A percentile compares a stretch with the other conserved stretches of the same genome.
Evolutionary conservation across 2,329 filamentous ascomycete species (phyloP).

Genomic region (Verruconis gallopava): DNA sequence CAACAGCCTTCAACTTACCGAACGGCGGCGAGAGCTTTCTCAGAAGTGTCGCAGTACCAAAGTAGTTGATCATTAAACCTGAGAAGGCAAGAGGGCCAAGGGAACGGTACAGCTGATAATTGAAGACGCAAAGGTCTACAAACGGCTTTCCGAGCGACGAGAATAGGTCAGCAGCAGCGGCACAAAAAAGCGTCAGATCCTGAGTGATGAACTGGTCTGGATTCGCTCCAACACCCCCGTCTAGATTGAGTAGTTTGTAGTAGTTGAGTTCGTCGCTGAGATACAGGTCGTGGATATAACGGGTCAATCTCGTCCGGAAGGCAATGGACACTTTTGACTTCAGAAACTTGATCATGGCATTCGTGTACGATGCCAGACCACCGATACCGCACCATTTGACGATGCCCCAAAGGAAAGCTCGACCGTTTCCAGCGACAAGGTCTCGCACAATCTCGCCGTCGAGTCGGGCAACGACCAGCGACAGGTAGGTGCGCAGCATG

Average conservation of each 20-base stretch:
- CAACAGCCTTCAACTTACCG: slow-evolving; percentile 90
- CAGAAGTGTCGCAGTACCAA: slow-evolving; percentile 81
- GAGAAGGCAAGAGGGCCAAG: slow-evolving; percentile 78
- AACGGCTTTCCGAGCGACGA: slow-evolving; percentile 95
- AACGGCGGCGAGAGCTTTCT: slow-evolving; percentile 86
- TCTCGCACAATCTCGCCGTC: slow-evolving; percentile 96
- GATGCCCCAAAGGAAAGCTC: slow-evolving; percentile 75
- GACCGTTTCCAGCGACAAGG: slow-evolving; percentile 87
- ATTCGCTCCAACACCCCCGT: slow-evolving; percentile 81
- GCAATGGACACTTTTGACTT: slow-evolving; percentile 97
- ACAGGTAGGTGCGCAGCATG: slow-evolving; percentile 85
- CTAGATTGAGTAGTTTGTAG: slow-evolving; percentile 86
- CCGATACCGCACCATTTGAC: slow-evolving; percentile 92
- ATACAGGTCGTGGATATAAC: slow-evolving; percentile 78
- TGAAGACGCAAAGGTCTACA: slow-evolving; percentile 95
- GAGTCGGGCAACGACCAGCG: slow-evolving; percentile 77
- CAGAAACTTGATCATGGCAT: slow-evolving; percentile 97
- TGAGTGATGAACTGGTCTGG: slow-evolving; percentile 97
- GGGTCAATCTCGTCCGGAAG: slow-evolving; percentile 84
- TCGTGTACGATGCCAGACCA: slow-evolving; percentile 88
- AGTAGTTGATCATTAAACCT: slow-evolving; percentile 83
- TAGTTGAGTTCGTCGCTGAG: slow-evolving; percentile 65
- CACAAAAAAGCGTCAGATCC: slow-evolving; percentile 90
- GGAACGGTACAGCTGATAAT: slow-evolving; percentile 89
- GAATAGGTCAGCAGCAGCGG: slow-evolving; percentile 81